These are phyloP conservation scores for Tetracladium maxilliforme DNA, from an alignment of 2,329 filamentous ascomycete species.

Conservation along the genomic window DNA sequence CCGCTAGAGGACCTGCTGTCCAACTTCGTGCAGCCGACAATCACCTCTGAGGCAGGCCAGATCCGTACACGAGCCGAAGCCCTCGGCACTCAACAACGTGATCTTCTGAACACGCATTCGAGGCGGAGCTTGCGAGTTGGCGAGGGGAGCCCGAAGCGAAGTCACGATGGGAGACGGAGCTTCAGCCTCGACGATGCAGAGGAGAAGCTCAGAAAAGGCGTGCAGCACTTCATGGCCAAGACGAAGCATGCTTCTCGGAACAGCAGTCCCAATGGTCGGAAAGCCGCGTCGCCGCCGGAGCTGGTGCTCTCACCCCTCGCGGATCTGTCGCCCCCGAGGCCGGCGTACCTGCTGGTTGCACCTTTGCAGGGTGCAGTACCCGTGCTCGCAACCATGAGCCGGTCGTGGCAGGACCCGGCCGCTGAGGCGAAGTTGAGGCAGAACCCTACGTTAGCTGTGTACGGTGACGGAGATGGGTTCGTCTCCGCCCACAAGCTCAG, in stretches of 20 bases:
- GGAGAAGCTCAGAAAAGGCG: no score
- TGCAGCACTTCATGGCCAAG: no score
- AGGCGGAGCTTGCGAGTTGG: no score
- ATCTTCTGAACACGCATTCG: no score
- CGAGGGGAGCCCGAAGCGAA: no score
- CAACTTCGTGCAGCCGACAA: constrained; percentile 35
- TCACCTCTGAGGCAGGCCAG: constrained; percentile 47
- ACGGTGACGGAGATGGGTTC: constrained; percentile 63
- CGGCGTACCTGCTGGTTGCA: constrained; percentile 51
- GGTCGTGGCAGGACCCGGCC: neutral
- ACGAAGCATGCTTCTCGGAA: no score
- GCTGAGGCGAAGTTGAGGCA: constrained; percentile 37
- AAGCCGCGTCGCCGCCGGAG: no score
- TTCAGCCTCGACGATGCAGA: no score
- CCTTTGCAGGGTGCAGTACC: constrained; percentile 47
- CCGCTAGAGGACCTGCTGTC: constrained; percentile 24
- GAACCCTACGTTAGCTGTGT: constrained; percentile 53
- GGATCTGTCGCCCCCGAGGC: no score
- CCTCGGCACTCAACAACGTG: constrained; percentile 46
- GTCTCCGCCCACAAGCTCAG: constrained; percentile 49
- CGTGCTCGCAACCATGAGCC: constrained; percentile 41
- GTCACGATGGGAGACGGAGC: no score
- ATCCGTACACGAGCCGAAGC: constrained; percentile 56
- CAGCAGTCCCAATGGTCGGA: no score
- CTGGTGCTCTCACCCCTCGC: no score